Conservation (phyloP, 2,329 filamentous ascomycete species). For the Paraphaeosphaeria minitans region DNA sequence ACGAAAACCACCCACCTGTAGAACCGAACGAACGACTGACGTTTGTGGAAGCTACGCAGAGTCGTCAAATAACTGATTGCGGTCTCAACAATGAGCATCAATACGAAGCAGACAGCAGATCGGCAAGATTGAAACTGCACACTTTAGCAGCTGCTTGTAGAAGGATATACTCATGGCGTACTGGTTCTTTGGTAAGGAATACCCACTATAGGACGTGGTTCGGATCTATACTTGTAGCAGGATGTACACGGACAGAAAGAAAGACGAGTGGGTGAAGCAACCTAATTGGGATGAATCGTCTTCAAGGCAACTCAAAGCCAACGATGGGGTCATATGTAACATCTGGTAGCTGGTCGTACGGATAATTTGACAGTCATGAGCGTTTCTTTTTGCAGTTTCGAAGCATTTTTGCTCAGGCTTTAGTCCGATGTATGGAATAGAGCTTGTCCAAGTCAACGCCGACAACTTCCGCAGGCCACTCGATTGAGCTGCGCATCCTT, state of each 20-base stretch:
- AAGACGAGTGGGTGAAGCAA: no score
- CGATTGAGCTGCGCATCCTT: constrained; percentile 29
- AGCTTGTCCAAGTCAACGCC: constrained; percentile 25
- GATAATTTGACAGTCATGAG: background rate
- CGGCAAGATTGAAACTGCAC: background rate
- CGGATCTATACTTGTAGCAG: background rate
- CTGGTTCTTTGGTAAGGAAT: background rate
- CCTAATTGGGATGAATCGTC: background rate
- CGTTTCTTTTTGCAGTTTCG: background rate
- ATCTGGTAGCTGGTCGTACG: background rate
- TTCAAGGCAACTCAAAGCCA: background rate
- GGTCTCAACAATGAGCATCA: background rate
- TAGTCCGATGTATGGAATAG: constrained; percentile 10
- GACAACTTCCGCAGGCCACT: constrained; percentile 27
- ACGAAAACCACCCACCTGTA: background rate
- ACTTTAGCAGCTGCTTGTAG: background rate
- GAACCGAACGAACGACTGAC: background rate
- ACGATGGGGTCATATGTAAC: background rate
- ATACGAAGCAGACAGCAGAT: background rate
- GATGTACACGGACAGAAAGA: no score
- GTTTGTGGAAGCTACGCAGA: background rate
- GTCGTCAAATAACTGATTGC: background rate
- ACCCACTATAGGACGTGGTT: background rate
- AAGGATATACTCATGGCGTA: background rate
- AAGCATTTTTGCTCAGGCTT: background rate